Evolutionary conservation across 1,139 yeast genomes (phyloP).

Genomic region (Nadsonia starkeyi-henricii): DNA sequence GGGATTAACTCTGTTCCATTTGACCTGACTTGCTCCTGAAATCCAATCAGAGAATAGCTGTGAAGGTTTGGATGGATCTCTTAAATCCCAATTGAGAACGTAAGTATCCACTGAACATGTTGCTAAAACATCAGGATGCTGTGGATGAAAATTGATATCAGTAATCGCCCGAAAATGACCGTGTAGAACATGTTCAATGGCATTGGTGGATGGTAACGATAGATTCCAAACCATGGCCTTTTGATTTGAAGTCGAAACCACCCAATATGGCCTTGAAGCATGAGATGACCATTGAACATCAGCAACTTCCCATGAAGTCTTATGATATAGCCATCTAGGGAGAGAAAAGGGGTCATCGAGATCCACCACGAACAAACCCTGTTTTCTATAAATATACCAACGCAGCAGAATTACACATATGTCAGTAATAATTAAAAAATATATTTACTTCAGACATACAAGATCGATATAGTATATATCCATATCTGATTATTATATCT

Average conservation of each 20-base stretch:
- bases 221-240: slow-evolving; percentile 92
- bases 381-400: slow-evolving; percentile 29
- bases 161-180: slow-evolving; percentile 89
- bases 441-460: too few species aligned
- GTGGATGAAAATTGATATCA: slow-evolving; percentile 84
- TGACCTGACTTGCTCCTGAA: slow-evolving; percentile 89
- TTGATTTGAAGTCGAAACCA: slow-evolving; percentile 86
- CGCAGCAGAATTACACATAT: not conserved
- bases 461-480: too few species aligned
- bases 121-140: slow-evolving; percentile 77
- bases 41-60: slow-evolving; percentile 83
- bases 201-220: slow-evolving; percentile 57
- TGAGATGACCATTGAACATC: slow-evolving; percentile 98
- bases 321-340: slow-evolving; percentile 85
- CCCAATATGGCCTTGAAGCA: slow-evolving; percentile 71
- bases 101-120: slow-evolving; percentile 88
- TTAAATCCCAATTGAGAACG: slow-evolving; percentile 80
- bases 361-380: slow-evolving; percentile 82
- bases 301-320: slow-evolving; percentile 96
- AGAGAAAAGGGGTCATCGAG: slow-evolving; percentile 90
- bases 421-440: too few species aligned
- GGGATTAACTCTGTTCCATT: slow-evolving; percentile 75
- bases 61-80: slow-evolving; percentile 60
- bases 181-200: slow-evolving; percentile 77
- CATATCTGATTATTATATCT: not conserved